Evolutionary conservation across 441 rosid species (phyloP), one percentile per base, ranked within the genome.

Genomic region (Manihot esculenta): DNA sequence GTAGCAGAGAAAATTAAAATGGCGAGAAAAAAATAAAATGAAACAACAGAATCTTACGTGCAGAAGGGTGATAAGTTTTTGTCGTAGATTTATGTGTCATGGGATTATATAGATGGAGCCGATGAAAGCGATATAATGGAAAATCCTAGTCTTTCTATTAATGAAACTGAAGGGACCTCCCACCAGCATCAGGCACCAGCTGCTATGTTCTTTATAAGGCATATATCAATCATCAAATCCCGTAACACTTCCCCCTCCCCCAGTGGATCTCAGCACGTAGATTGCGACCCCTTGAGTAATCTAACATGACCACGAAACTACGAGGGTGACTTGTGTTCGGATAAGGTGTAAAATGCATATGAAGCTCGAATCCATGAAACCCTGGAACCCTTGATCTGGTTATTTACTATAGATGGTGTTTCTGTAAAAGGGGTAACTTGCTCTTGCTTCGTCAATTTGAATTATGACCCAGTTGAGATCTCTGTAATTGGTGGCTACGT

Each of bases 31-130:
- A 57, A 66, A 67, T 2, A 58, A 71, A 21, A 14, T 66, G 30
- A 30, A 50, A 41, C 61, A 51, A 21, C 65, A 77, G 77, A 70
- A 72, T 68, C 72, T 65, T 75, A 62, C 69, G 81, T 72, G 80
- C 53, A 42, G 17, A 48, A 60, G 21, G 65, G 51, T 49, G 60
- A 57, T 74, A 62, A 50, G 75, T 74, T 76, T 78, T 74, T 67
- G 81, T 74, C 57, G 69, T 66, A 18, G 68, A 61, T 72, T 74
- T 74, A 81, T 80, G 69, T 72, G 71, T 74, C 74, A 64, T 72
- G 81, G 64, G 69, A 78, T 78, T 51, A 50, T 18, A 70, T 27
- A 30, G 33, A 81, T 77, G 84, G 80, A 81, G 83, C 71, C 79
- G 60, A 21, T 38, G 79, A 77, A 61, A 73, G 67, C 53, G 76